A percentile compares a stretch with the other conserved stretches of the same genome.
These are phyloP conservation scores for Teratosphaeria epicoccoides DNA, from an alignment of 2,329 filamentous ascomycete species.

Conservation along the genomic window DNA sequence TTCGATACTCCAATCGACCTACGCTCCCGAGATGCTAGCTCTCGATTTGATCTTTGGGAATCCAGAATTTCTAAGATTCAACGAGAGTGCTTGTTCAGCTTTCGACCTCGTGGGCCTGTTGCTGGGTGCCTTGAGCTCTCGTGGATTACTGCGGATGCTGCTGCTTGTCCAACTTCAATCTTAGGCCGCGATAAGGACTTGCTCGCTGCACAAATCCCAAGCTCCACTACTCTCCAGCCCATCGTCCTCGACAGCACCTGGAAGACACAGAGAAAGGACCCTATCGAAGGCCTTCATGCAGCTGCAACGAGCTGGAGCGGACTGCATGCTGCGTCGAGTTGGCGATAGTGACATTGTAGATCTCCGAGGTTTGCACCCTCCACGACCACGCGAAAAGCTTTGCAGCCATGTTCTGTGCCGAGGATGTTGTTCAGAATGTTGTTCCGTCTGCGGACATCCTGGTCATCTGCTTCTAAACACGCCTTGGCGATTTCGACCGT, in stretches of 20 bases:
- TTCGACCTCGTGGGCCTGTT: neutral
- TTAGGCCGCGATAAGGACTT: neutral
- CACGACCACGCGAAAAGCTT: neutral
- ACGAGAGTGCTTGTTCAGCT: neutral
- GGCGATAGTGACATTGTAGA: neutral
- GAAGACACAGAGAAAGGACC: neutral
- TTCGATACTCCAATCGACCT: too few relatives aligned
- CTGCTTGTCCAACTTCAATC: neutral
- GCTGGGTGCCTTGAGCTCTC: neutral
- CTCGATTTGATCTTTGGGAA: too few relatives aligned
- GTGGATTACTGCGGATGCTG: neutral
- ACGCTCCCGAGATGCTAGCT: too few relatives aligned
- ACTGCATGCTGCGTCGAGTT: neutral
- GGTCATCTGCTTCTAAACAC: neutral
- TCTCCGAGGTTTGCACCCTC: neutral
- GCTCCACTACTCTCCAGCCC: neutral
- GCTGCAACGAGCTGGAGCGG: neutral
- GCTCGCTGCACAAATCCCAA: neutral
- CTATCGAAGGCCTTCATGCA: neutral
- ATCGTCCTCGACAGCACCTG: neutral
- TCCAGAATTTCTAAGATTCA: too few relatives aligned
- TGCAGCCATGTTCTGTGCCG: neutral
- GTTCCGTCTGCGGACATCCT: neutral
- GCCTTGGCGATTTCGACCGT: neutral
- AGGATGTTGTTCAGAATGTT: too few relatives aligned